Evolutionary conservation across 2,329 filamentous ascomycete species (phyloP), one percentile per base, ranked within the genome.

Genomic region (Dothistroma pini): DNA sequence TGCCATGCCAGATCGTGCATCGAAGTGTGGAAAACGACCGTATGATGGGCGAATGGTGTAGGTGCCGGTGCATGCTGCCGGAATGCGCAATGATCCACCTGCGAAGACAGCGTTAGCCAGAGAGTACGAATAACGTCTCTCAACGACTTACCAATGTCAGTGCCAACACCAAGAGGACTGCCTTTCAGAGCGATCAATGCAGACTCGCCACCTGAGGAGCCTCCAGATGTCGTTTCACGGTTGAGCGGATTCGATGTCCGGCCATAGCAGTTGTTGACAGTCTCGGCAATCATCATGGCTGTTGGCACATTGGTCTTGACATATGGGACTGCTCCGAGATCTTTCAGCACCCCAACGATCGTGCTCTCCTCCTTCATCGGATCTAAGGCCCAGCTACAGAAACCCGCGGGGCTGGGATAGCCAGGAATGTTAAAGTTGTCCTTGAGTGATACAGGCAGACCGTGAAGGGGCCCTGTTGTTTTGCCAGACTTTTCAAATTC

Each of bases 281-380:
- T 83, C 70, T 89, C 87, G 12, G 85, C 82, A 56, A 88, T 87
- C 86, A 89, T 88, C 66, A 56, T 48, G 12, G 85, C 84, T 1
- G 84, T 87, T 0, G 88, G 87, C 1, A 90, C 78, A 66, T 89
- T 89, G 0, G 88, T 90, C 74, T 90, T 90, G 65, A 84, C 81
- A 65, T 89, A 88, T n/a, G 88, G 75, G 0, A 90, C 79, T 0
- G 87, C 87, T 1, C 88, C 88, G 0, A 85, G 78, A 19, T 79
- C 77, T 29, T 83, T 75, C 4, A 90, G 73, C 0, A 88, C 75
- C 9, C 83, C 78, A 0, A 89, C 83, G 7, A 89, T 75, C 0
- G 81, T 79, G 0, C 84, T 80, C 70, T 88, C 83, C 63, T 79
- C 73, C 34, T 74, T 72, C 14, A 82, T 85, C 0, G 87, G 85